Base-by-base conservation (phyloP, 2,329 filamentous ascomycete species). In the Apiospora saccharicola region DNA sequence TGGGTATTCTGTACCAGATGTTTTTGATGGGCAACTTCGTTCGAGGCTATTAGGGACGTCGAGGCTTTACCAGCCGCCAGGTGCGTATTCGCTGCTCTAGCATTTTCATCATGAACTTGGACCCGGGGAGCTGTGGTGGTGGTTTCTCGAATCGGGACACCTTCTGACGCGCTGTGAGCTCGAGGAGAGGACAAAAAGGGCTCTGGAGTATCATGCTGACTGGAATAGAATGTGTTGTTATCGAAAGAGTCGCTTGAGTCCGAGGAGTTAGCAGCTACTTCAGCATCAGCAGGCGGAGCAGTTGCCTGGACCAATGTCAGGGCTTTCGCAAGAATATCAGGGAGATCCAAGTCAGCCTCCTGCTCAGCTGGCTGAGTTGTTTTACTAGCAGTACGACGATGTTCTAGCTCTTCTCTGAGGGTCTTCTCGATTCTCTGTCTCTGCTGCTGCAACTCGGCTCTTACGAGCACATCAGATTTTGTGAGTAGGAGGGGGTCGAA, bases 181-280 rank as follows among this genome's bases (percentile, higher is more conserved):
- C 57, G 57, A 72, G 84, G 85, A 41, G 86, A 83, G 51, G 85
- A 84, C 73, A 85, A 83, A 69, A 83, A 85, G 43, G 86, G 87
- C 71, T 90, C 86, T 73, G 90, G 89, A 75, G 95, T 97, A 81
- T 95, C 93, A 86, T 95, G 92, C 85, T 93, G 94, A 84, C 95
- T 98, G 76, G 96, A 98, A 86, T 98, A 98, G 83, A 97, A 97
- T 53, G 95, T 96, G 80, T 97, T 95, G 81, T 97, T 93, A 83
- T 98, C 95, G 84, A 95, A 94, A 47, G 94, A 96, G 82, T 96
- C 94, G 88, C 88, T 93, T 79, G 89, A 84, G 76, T 84, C 88
- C 81, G 90, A 90, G 79, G 86, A 86, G 82, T 91, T 88, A 86
- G 85, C 83, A 83, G 80, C 83, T 82, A 83, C 78, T 76, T 83